Base-by-base conservation (phyloP, 2,329 filamentous ascomycete species). In the Fusarium ramigenum region DNA sequence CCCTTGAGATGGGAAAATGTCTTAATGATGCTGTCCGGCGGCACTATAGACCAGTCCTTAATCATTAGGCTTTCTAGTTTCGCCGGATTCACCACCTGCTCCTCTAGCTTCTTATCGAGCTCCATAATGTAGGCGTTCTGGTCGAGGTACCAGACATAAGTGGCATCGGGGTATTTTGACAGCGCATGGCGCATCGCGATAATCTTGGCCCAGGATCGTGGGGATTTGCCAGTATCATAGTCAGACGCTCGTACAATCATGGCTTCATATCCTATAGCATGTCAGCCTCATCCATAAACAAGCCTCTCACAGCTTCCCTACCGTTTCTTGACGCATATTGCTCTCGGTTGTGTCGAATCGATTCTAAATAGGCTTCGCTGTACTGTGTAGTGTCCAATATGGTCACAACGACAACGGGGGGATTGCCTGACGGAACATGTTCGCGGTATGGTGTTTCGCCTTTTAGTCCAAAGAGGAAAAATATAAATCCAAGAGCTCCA, bases 1-100 rank as follows among this genome's bases (percentile, higher is more conserved):
- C 91, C 92, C 70, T 90, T 91, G n/a, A 97, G 85, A 79, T 97
- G 92, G 21, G 89, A 85, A 80, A 97, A 97, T 0, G 97, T 98
- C 85, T 93, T 96, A 84, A 99, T 98, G 77, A 99, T 95, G 83
- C 94, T 97, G 83, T 98, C 94, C 0, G 97, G 96, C 5, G 96
- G 96, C 14, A 98, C 96, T 57, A 99, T 91, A 10, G 96, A 90
- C 60, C 91, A 88, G 81, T 97, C 93, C 80, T 91, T 93, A 76
- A 96, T 89, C 94, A 98, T 98, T 63, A 93, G 81, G 28, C 86
- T 86, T 78, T 97, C 93, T 53, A 99, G 87, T 63, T 86, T 89
- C 59, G 85, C 84, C 16, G 90, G 84, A 16, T 90, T 85, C 81
- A 97, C 90, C 43, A 99, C 83, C 76, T 94, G 89, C 4, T 89